Percentiles rank a stretch among this genome's conserved stretches.
These are phyloP conservation scores for Ophiocordyceps camponoti-floridani DNA, from an alignment of 2,329 filamentous ascomycete genomes.

Conservation along the genomic window DNA sequence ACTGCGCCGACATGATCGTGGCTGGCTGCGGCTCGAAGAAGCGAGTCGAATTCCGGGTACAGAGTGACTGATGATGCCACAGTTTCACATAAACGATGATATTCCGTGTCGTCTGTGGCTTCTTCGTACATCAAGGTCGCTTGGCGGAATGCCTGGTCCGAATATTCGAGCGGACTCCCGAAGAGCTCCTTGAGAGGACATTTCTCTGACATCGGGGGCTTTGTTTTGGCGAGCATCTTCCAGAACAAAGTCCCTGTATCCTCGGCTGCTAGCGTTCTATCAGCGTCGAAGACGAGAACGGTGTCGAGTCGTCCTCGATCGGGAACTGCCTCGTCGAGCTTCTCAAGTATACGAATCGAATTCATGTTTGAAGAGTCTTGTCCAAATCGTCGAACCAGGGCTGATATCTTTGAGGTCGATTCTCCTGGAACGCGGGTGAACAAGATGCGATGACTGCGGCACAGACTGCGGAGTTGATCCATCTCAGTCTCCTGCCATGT, in stretches of 20 bases:
- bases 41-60: slow-evolving; percentile 24
- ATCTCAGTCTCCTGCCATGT: slow-evolving; percentile 31
- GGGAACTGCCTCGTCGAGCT: slow-evolving; percentile 16
- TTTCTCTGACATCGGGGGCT: neutral
- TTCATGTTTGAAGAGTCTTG: slow-evolving; percentile 13
- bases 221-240: slow-evolving; percentile 9
- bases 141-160: slow-evolving; percentile 35
- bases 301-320: slow-evolving; percentile 14
- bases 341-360: slow-evolving; percentile 8
- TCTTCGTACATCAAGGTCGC: slow-evolving; percentile 34
- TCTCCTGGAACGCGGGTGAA: slow-evolving; percentile 20
- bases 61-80: slow-evolving; percentile 24
- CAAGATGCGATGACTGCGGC: slow-evolving; percentile 24
- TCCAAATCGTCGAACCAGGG: slow-evolving; percentile 4
- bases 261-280: slow-evolving; percentile 31
- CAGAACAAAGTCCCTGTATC: slow-evolving; percentile 36
- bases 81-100: slow-evolving; percentile 23
- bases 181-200: slow-evolving; percentile 27
- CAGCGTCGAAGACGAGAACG: slow-evolving; percentile 37
- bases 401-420: slow-evolving; percentile 2
- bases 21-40: slow-evolving; percentile 18
- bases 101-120: slow-evolving; percentile 13
- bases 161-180: slow-evolving; percentile 25
- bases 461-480: slow-evolving; percentile 21
- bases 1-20: slow-evolving; percentile 23